Percentiles rank a stretch among this genome's conserved stretches.
Conservation (phyloP, 208 protist genomes). For the Acanthamoeba pearcei region DNA sequence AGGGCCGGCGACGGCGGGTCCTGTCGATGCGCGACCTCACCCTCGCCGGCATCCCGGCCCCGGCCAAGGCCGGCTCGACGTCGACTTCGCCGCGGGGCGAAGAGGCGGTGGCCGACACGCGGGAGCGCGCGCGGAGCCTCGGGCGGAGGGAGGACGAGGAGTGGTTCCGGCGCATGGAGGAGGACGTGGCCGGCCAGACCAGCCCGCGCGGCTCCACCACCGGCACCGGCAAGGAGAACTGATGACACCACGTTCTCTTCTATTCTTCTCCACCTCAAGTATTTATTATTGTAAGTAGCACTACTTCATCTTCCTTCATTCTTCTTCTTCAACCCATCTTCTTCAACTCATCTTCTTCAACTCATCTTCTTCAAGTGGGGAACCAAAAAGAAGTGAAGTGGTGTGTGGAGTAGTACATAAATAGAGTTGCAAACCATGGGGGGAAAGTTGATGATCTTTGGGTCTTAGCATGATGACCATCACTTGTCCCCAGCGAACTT, state of each 20-base stretch:
- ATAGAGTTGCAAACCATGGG: not conserved
- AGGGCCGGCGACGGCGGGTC: not conserved
- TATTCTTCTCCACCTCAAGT: not conserved
- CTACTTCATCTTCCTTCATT: too few species aligned
- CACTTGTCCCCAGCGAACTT: not conserved
- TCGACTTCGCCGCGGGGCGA: not conserved
- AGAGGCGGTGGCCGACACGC: not conserved
- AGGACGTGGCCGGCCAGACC: not conserved
- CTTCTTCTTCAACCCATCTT: too few species aligned
- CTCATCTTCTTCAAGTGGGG: too few species aligned
- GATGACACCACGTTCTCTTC: not conserved
- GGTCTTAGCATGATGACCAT: not conserved
- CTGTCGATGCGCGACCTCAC: not conserved
- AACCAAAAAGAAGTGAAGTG: too few species aligned
- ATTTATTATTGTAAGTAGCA: not conserved
- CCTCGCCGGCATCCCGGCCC: not conserved
- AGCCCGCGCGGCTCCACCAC: not conserved
- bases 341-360: too few species aligned
- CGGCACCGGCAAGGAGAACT: not conserved
- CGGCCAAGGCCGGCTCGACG: not conserved
- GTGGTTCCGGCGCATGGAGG: constrained; percentile 44
- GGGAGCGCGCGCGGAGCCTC: not conserved
- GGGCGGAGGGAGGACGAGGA: constrained; percentile 45
- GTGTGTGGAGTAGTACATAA: too few species aligned
- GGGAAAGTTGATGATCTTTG: not conserved